Evolutionary conservation across 768 basidiomycete species (phyloP), one percentile per base, ranked within the genome.

Genomic region (Crucibulum laeve): DNA sequence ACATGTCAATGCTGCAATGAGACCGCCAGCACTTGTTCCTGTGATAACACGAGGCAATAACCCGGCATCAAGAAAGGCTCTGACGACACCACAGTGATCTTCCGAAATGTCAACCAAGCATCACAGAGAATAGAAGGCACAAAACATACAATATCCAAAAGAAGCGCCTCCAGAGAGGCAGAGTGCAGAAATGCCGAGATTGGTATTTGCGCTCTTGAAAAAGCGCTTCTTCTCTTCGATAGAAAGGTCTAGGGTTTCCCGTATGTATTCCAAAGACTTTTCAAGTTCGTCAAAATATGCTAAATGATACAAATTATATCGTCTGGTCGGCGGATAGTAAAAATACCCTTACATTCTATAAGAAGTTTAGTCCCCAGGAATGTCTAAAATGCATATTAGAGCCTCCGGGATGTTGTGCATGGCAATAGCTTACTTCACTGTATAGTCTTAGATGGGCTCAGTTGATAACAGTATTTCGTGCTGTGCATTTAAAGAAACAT

Each of bases 131-230:
- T 4, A 30, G 6, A 42, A 23, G 24, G 21, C 32, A n/a, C 10
- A 22, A 18, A n/a, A 53, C 80, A 57, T 63, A 85, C 91, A 97
- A 59, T 95, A 96, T 6, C 92, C 93, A 58, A 97, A 95, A 1
- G 86, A 84, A 5, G 90, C 96, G 4, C 96, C 95, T 13, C 96
- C 96, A n/a, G 89, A 92, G 8, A 99, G 74, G 62, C 95, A 98
- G 4, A 99, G 67, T 0, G 96, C 95, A 30, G 89, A 87, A 3
- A 87, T 81, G 18, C 74, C 74, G 74, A 38, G 74, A 65, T 96
- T 94, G 38, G 87, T 85, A 58, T 90, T 92, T 35, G 85, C 80
- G 48, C 77, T 84, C 59, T 87, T 87, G 70, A 96, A 98, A 60
- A 99, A 97, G 7, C 83, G 77, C 51, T 80, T 80, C 69, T 97